Percentiles rank a stretch among this genome's conserved stretches.
phyloP scores from a whole-genome alignment of 1,139 yeast species.

The Lodderomyces margitis region DNA sequence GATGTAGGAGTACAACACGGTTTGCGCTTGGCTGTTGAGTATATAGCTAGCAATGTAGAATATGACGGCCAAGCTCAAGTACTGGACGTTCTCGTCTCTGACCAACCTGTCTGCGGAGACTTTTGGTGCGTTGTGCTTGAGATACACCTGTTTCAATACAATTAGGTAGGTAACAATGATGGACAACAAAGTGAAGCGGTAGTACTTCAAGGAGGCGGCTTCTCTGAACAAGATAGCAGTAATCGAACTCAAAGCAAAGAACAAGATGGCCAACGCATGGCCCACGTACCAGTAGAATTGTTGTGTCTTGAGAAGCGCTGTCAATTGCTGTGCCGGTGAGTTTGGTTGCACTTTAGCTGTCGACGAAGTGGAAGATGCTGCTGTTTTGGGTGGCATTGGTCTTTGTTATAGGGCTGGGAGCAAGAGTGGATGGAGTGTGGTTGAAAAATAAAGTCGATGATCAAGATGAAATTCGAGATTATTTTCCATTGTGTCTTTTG shows the following conservation, averaged over 20 bases:
- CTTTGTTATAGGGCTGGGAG: neutral
- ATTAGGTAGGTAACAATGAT: constrained; percentile 47
- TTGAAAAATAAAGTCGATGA: neutral
- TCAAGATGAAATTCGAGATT: constrained; percentile 2
- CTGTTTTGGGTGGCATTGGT: constrained; percentile 6
- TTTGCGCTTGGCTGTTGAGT: constrained; percentile 29
- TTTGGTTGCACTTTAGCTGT: constrained; percentile 9
- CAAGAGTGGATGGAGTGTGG: neutral
- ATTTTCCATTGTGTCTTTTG: neutral
- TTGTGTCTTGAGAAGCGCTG: constrained; percentile 30
- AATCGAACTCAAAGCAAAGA: constrained; percentile 30
- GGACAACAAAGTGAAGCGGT: constrained; percentile 37
- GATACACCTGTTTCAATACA: constrained; percentile 47
- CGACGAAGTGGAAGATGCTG: constrained; percentile 4
- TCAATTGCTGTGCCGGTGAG: constrained; percentile 12
- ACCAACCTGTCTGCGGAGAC: constrained; percentile 17
- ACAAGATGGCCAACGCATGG: constrained; percentile 39
- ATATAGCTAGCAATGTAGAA: constrained; percentile 32
- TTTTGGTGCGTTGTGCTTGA: constrained; percentile 22
- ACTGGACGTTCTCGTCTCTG: constrained; percentile 52
- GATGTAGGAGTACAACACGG: constrained; percentile 50
- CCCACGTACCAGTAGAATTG: constrained; percentile 58
- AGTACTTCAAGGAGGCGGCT: constrained; percentile 29
- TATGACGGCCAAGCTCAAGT: constrained; percentile 41
- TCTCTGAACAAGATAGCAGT: constrained; percentile 30